Percentiles rank a stretch among this genome's conserved stretches.
Evolutionary conservation across 306 rosid genomes (phyloP).

Genomic region (Geum urbanum): DNA sequence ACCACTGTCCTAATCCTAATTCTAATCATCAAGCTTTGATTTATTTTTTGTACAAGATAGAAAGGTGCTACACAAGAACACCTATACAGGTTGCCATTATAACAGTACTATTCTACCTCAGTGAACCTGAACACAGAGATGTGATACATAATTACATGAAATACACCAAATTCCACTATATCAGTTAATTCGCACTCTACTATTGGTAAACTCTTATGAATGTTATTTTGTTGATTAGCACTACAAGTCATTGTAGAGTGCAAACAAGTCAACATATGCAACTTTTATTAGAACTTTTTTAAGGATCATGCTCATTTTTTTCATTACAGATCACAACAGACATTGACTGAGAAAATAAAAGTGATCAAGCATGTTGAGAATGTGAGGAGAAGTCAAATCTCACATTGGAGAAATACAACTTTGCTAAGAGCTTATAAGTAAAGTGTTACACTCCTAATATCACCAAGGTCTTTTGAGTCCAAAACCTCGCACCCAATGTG

Average conservation of each 20-base stretch:
- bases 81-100: background rate
- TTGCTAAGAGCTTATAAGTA: too few species aligned
- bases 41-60: background rate
- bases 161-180: background rate
- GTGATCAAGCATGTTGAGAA: conserved; percentile 4
- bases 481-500: too few species aligned
- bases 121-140: background rate
- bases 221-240: too few species aligned
- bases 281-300: background rate
- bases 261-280: background rate
- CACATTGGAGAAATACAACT: too few species aligned
- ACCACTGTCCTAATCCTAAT: background rate
- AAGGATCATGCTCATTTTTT: background rate
- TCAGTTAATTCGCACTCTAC: too few species aligned
- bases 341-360: background rate
- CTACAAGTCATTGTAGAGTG: background rate
- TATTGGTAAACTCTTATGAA: background rate
- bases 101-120: background rate
- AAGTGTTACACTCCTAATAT: too few species aligned
- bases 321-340: background rate
- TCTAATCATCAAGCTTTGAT: background rate
- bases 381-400: background rate
- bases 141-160: background rate
- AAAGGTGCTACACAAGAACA: background rate
- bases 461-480: too few species aligned